Conservation (phyloP, 2,329 filamentous ascomycete genomes). For the Cladophialophora exuberans region DNA sequence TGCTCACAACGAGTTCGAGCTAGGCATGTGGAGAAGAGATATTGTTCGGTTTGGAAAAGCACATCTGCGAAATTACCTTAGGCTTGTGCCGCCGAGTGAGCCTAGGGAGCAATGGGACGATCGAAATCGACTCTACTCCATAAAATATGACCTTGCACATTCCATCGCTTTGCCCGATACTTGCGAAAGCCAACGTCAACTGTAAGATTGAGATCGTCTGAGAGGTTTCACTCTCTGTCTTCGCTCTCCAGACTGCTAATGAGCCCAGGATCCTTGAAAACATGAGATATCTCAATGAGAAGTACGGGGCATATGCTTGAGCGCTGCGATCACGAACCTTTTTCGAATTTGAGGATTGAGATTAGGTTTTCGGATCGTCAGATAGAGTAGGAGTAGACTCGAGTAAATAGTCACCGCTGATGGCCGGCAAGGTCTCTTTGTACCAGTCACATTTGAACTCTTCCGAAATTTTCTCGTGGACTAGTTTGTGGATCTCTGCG, state of each 20-base stretch:
- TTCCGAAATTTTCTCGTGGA: too few species aligned
- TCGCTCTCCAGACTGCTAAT: background rate
- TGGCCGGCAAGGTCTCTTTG: too few species aligned
- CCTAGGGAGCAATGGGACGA: slow-evolving; percentile 29
- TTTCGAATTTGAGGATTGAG: too few species aligned
- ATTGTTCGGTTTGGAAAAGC: slow-evolving; percentile 19
- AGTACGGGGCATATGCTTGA: slow-evolving; percentile 20
- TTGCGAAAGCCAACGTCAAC: slow-evolving; percentile 16
- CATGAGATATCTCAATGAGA: slow-evolving; percentile 33
- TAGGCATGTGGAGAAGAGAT: slow-evolving; percentile 25
- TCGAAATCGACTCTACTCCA: slow-evolving; percentile 27
- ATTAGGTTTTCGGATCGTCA: too few species aligned
- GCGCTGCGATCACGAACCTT: too few species aligned
- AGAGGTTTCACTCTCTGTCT: background rate
- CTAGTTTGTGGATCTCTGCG: too few species aligned
- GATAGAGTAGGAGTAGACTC: too few species aligned
- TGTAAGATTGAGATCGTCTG: too few species aligned
- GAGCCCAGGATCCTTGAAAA: slow-evolving; percentile 19
- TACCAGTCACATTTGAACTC: too few species aligned
- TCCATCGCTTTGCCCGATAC: slow-evolving; percentile 15
- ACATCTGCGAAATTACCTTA: slow-evolving; percentile 17
- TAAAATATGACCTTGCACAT: slow-evolving; percentile 25
- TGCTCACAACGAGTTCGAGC: slow-evolving; percentile 44
- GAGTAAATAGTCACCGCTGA: too few species aligned
- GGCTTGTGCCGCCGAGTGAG: slow-evolving; percentile 23